Evolutionary conservation across 2,329 filamentous ascomycete genomes (phyloP).

Genomic region (Botrytis aclada): DNA sequence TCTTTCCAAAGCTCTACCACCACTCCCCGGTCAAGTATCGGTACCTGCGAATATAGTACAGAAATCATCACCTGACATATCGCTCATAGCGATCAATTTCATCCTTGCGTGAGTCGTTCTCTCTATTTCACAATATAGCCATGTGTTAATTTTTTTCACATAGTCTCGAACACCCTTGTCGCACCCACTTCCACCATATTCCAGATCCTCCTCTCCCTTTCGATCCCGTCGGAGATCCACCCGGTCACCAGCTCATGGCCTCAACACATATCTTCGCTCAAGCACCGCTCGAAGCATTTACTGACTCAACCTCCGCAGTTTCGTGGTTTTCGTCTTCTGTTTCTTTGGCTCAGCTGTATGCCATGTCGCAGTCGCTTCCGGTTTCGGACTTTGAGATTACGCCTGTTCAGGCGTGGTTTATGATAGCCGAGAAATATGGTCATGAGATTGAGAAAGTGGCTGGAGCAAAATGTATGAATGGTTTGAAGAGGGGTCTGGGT

Average conservation of each 20-base stretch:
- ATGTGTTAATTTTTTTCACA: not conserved
- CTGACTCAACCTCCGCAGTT: not conserved
- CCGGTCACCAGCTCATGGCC: constrained; percentile 34
- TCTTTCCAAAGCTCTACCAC: constrained; percentile 12
- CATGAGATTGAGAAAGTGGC: constrained; percentile 18
- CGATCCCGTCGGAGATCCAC: constrained; percentile 17
- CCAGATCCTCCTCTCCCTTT: constrained; percentile 10
- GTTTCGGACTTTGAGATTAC: constrained; percentile 34
- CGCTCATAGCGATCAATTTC: constrained; percentile 34
- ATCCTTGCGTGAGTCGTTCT: constrained; percentile 32
- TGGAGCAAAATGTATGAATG: constrained; percentile 15
- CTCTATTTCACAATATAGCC: too few relatives aligned
- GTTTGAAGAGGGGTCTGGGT: constrained; percentile 28
- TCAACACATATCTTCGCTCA: constrained; percentile 29
- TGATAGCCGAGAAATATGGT: constrained; percentile 24
- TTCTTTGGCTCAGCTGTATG: constrained; percentile 24
- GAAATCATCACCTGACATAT: constrained; percentile 16
- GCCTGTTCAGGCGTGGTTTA: constrained; percentile 37
- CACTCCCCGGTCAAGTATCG: not conserved
- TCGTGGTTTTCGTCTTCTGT: constrained; percentile 21
- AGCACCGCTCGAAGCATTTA: constrained; percentile 24
- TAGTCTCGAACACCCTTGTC: constrained; percentile 17
- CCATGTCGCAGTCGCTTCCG: constrained; percentile 27
- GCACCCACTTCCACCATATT: constrained; percentile 10
- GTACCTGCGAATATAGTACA: not conserved